phyloP scores from a whole-genome alignment of 805 yeast genomes.

The Pichia scutulata region DNA sequence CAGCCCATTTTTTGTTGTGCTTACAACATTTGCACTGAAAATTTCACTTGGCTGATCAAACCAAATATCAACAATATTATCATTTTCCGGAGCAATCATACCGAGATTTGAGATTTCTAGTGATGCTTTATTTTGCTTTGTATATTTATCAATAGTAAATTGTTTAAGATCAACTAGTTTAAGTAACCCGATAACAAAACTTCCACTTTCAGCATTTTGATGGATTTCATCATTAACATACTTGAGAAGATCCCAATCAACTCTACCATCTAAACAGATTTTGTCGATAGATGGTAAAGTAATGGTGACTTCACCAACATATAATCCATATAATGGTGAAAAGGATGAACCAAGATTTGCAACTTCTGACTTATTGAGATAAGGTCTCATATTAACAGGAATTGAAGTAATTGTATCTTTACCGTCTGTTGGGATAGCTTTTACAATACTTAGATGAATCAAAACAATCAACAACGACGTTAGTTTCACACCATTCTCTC shows the following conservation, averaged over 20 bases:
- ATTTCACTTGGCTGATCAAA: conserved; percentile 11
- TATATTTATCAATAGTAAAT: conserved; percentile 1
- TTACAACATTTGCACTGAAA: conserved; percentile 8
- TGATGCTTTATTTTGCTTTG: conserved; percentile 11
- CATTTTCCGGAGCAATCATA: neutral
- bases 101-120: conserved; percentile 7
- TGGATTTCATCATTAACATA: conserved; percentile 4
- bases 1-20: conserved; percentile 2
- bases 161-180: conserved; percentile 4
- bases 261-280: neutral
- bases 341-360: conserved; percentile 2
- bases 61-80: conserved; percentile 2
- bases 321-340: conserved; percentile 13
- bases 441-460: conserved; percentile 2
- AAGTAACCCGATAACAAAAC: conserved; percentile 5
- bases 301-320: conserved; percentile 11
- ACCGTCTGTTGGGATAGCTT: conserved; percentile 5
- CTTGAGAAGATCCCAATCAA: conserved; percentile 7
- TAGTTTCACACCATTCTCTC: conserved; percentile 7
- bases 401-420: conserved; percentile 10
- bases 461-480: conserved; percentile 8
- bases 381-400: conserved; percentile 19
- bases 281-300: conserved; percentile 13
- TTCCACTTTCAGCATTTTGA: neutral
- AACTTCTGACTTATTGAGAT: conserved; percentile 1